Conservation (phyloP, 495 filamentous ascomycete species). For the Penicillium lagena region DNA sequence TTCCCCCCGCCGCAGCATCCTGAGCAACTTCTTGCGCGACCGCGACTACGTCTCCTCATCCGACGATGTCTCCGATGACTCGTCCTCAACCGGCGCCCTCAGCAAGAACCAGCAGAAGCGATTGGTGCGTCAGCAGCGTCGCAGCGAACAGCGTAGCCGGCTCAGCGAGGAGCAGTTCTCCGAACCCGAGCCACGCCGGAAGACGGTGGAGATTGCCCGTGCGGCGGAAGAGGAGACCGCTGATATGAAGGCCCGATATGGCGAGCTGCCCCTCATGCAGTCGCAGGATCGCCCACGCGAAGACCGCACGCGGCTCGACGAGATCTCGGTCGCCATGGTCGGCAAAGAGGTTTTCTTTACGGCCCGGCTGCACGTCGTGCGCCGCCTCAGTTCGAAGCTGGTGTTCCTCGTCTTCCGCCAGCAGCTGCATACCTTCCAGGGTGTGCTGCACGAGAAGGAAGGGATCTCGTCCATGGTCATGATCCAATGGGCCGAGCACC, state of each 20-base stretch:
- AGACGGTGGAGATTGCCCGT: conserved; percentile 37
- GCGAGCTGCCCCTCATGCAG: conserved; percentile 49
- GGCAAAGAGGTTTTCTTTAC: conserved; percentile 69
- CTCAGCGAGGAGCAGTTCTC: conserved; percentile 47
- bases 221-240: conserved; percentile 30
- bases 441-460: conserved; percentile 52
- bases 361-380: conserved; percentile 76
- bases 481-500: conserved; percentile 62
- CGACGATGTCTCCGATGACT: conserved; percentile 44
- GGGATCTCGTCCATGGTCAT: conserved; percentile 50
- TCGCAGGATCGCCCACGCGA: conserved; percentile 30
- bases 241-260: conserved; percentile 56
- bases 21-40: conserved; percentile 35
- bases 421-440: conserved; percentile 72
- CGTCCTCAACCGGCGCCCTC: conserved; percentile 21
- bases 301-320: conserved; percentile 40
- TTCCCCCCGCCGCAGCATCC: conserved; percentile 36
- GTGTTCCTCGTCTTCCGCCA: conserved; percentile 85
- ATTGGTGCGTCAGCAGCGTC: conserved; percentile 37
- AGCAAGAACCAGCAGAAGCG: conserved; percentile 52
- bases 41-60: conserved; percentile 36
- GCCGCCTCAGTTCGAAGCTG: conserved; percentile 83
- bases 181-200: conserved; percentile 37
- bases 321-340: conserved; percentile 48
- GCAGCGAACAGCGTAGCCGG: conserved; percentile 33